These are phyloP conservation scores for Exophiala dermatitidis DNA, from an alignment of 2,329 filamentous ascomycete genomes.

Conservation along the genomic window DNA sequence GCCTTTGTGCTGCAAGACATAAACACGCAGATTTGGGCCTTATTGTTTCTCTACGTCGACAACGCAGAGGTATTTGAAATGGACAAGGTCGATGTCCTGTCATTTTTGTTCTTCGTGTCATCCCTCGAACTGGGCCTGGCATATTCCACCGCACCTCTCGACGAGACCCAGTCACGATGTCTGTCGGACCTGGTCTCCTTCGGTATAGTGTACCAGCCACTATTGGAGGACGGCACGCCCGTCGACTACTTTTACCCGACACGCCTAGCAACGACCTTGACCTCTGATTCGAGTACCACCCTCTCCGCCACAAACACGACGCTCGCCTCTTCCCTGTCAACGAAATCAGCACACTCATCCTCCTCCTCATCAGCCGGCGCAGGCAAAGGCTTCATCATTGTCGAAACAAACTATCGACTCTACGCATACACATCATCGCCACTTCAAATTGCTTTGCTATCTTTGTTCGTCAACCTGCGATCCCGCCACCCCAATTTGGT, in stretches of 20 bases:
- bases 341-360: constrained; percentile 47
- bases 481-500: constrained; percentile 94
- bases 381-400: constrained; percentile 69
- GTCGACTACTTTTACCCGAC: constrained; percentile 71
- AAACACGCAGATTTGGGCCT: constrained; percentile 94
- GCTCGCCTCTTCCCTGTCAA: constrained; percentile 56
- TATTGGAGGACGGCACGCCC: constrained; percentile 26
- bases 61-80: constrained; percentile 67
- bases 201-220: constrained; percentile 69
- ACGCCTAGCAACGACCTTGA: constrained; percentile 86
- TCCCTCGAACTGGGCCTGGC: constrained; percentile 85
- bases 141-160: constrained; percentile 80
- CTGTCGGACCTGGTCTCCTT: constrained; percentile 87
- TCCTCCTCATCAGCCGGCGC: constrained; percentile 28
- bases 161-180: constrained; percentile 75
- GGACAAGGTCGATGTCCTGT: constrained; percentile 87
- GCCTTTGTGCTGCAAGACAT: constrained; percentile 90
- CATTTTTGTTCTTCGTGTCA: constrained; percentile 91
- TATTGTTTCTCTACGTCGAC: constrained; percentile 87
- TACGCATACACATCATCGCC: constrained; percentile 95
- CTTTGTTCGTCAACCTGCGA: constrained; percentile 78
- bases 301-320: constrained; percentile 64
- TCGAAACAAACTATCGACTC: constrained; percentile 95
- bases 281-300: constrained; percentile 62
- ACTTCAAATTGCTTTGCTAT: constrained; percentile 87